Percentiles rank a stretch among this genome's conserved stretches.
Conservation (phyloP, 805 yeast genomes). For the Schwanniomyces occidentalis region DNA sequence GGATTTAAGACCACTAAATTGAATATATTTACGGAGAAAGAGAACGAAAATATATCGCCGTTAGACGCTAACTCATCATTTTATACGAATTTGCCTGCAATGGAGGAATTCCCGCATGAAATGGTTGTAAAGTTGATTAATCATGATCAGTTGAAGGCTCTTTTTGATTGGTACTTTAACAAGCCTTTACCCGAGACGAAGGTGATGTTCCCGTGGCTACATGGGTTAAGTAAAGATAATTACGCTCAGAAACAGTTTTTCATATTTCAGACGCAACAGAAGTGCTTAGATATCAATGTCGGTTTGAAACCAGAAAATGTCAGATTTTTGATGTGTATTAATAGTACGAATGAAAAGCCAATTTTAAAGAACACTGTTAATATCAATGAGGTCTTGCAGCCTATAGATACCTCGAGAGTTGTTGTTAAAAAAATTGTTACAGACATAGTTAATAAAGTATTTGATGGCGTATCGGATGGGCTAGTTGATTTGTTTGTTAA, state of each 20-base stretch:
- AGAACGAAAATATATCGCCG: slow-evolving; percentile 15
- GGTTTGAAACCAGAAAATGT: slow-evolving; percentile 24
- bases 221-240: slow-evolving; percentile 65
- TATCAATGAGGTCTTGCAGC: slow-evolving; percentile 52
- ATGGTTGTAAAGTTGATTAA: slow-evolving; percentile 16
- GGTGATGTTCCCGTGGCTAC: slow-evolving; percentile 86
- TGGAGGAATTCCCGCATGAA: slow-evolving; percentile 1
- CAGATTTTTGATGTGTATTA: slow-evolving; percentile 43
- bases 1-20: slow-evolving; percentile 40
- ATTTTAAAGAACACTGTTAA: slow-evolving; percentile 55
- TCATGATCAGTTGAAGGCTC: slow-evolving; percentile 13
- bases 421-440: slow-evolving; percentile 26
- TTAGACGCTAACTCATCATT: slow-evolving; percentile 16
- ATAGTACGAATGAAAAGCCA: slow-evolving; percentile 11
- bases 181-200: slow-evolving; percentile 59
- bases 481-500: slow-evolving; percentile 27
- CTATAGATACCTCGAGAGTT: slow-evolving; percentile 43
- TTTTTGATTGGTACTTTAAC: slow-evolving; percentile 41
- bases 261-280: slow-evolving; percentile 24
- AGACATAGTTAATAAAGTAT: slow-evolving; percentile 17
- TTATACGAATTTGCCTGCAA: slow-evolving; percentile 10
- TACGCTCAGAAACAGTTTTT: slow-evolving; percentile 54
- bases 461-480: slow-evolving; percentile 9
- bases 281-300: not conserved
- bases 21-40: slow-evolving; percentile 15